Conservation (phyloP, 139 green algal genomes). For the Chlorella sp. region DNA sequence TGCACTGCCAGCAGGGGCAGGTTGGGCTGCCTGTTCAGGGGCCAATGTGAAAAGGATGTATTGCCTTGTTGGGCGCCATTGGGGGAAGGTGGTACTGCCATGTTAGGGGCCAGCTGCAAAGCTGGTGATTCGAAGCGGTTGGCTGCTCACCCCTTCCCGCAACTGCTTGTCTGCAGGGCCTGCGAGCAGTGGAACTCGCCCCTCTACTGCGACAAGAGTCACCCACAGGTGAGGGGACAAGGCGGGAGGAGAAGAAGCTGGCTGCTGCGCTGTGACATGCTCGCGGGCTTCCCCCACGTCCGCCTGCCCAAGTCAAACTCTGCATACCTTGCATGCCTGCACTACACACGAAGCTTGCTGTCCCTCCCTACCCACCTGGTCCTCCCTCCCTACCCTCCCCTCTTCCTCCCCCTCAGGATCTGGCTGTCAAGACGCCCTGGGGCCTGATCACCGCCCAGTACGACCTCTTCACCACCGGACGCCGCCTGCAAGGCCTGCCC, state of each 20-base stretch:
- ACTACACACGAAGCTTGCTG: background rate
- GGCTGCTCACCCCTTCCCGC: too few relatives aligned
- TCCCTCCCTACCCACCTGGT: background rate
- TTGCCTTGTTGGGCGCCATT: too few relatives aligned
- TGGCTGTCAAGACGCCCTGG: conserved; percentile 63
- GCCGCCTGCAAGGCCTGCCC: background rate
- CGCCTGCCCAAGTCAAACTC: background rate
- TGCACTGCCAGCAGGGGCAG: too few relatives aligned
- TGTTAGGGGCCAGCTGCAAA: too few relatives aligned
- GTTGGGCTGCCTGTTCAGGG: too few relatives aligned
- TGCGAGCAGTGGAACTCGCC: conserved; percentile 92
- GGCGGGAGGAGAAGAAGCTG: background rate
- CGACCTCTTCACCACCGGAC: conserved; percentile 12
- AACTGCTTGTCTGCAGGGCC: conserved; percentile 1
- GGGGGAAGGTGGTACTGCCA: too few relatives aligned
- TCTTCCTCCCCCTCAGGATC: conserved; percentile 42
- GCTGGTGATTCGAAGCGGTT: too few relatives aligned
- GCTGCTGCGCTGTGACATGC: background rate
- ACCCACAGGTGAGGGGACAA: conserved; percentile 64
- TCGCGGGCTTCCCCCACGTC: background rate
- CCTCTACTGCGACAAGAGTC: conserved; percentile 85
- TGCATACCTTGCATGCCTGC: background rate
- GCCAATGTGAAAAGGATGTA: too few relatives aligned
- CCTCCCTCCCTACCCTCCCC: background rate
- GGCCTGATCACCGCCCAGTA: conserved; percentile 49